Conservation (phyloP, 441 rosid genomes). For the Brassica hybrid region DNA sequence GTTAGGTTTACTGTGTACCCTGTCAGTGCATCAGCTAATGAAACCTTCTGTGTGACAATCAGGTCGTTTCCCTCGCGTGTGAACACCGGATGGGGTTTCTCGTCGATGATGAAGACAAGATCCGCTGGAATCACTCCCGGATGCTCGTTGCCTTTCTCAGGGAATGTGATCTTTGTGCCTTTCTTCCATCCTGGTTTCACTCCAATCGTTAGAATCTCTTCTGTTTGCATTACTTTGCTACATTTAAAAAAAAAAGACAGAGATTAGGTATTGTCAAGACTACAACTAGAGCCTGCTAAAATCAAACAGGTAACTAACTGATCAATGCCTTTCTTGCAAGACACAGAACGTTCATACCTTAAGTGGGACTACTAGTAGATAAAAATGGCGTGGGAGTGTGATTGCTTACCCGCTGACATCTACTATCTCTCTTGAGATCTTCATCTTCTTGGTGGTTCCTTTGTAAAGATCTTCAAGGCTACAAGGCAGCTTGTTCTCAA, state of each 20-base stretch:
- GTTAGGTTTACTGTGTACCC: slow-evolving; percentile 54
- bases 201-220: slow-evolving; percentile 60
- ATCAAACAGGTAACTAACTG: background rate
- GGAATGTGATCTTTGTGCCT: slow-evolving; percentile 70
- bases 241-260: slow-evolving; percentile 2
- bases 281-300: background rate
- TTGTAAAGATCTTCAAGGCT: slow-evolving; percentile 84
- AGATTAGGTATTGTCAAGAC: background rate
- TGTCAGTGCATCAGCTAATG: slow-evolving; percentile 59
- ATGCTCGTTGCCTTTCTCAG: slow-evolving; percentile 63
- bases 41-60: slow-evolving; percentile 54
- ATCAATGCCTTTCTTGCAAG: background rate
- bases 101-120: slow-evolving; percentile 61
- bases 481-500: slow-evolving; percentile 74
- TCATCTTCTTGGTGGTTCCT: slow-evolving; percentile 85
- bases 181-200: slow-evolving; percentile 73
- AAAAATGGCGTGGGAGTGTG: slow-evolving; percentile 4
- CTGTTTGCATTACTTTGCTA: slow-evolving; percentile 52
- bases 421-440: slow-evolving; percentile 70
- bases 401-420: slow-evolving; percentile 69
- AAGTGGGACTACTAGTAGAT: too few species aligned
- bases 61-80: slow-evolving; percentile 66
- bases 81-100: slow-evolving; percentile 61
- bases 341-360: too few species aligned
- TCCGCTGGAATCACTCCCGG: slow-evolving; percentile 61